phyloP scores from a whole-genome alignment of 2,329 filamentous ascomycete genomes.

The Chrysoporthe cubensis region DNA sequence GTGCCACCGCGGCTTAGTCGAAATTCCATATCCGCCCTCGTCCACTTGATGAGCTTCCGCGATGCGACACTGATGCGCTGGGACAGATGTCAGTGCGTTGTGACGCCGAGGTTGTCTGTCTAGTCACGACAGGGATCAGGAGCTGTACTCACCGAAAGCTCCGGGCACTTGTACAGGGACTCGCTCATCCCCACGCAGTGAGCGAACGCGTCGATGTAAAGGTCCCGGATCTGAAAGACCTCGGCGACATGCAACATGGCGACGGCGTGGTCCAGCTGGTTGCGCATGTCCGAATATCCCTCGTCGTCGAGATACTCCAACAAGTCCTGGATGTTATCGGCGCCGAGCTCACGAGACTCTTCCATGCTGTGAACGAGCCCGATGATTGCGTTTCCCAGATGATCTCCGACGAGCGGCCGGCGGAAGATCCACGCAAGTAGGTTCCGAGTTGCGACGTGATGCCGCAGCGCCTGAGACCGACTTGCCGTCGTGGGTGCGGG shows the following conservation, averaged over 20 bases:
- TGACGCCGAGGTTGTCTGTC: neutral
- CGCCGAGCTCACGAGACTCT: constrained; percentile 58
- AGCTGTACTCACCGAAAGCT: constrained; percentile 59
- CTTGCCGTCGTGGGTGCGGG: constrained; percentile 61
- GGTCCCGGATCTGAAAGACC: constrained; percentile 61
- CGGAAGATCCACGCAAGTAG: constrained; percentile 73
- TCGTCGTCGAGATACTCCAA: constrained; percentile 68
- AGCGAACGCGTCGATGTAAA: constrained; percentile 74
- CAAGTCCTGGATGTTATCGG: constrained; percentile 64
- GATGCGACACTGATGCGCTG: constrained; percentile 58
- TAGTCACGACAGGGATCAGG: neutral
- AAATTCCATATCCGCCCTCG: constrained; percentile 67
- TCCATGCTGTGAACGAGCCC: constrained; percentile 68
- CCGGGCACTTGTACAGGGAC: constrained; percentile 56
- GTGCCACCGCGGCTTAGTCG: constrained; percentile 61
- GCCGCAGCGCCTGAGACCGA: constrained; percentile 59
- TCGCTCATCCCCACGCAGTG: constrained; percentile 82
- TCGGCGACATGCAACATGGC: constrained; percentile 72
- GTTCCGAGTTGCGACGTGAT: constrained; percentile 73
- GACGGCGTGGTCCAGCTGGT: constrained; percentile 69
- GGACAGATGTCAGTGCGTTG: constrained; percentile 18
- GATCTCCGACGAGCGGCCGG: constrained; percentile 68
- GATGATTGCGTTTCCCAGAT: constrained; percentile 67
- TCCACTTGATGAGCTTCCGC: constrained; percentile 66
- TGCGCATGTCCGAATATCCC: constrained; percentile 70